Base-by-base conservation (phyloP, 306 rosid genomes). In the Casuarina cunninghamiana region DNA sequence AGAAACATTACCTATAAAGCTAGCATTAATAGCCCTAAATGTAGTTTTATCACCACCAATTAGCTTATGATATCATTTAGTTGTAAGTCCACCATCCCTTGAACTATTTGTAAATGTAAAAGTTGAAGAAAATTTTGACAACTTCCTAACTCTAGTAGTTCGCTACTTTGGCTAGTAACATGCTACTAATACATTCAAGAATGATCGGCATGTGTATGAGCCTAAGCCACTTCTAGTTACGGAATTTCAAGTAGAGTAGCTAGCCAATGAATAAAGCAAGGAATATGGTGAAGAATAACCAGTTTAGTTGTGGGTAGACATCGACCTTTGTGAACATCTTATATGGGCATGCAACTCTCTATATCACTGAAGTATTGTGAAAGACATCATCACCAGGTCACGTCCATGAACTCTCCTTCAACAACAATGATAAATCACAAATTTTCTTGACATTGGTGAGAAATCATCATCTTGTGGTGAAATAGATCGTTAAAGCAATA, bases 391-490 rank as follows among this genome's bases (percentile, higher is more conserved):
- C 90, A 0, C 86, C 84, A 0, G 98, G 95, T 76, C 97, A 91
- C 26, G 91, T 91, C 94, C 97, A 93, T 46, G 97, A 92, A 77
- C 97, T 93, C 4, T 89, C 91, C 10, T 37, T 75, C 1, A 91
- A 87, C 43, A 89, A 72, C 15, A 44, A 3, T 15, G 0, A n/a
- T 21, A 5, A 26, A 53, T 91, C 73, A 53, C 95, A 93, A 0
- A 93, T 89, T 85, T 93, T 0, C 1, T 61, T 81, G 1, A 91
- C 32, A 0, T 58, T 41, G 3, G 80, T 79, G 1, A 93, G 88
- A 32, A 88, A 86, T 94, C 97, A 93, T 96, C 94, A 93, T 49
- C 91, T 90, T 26, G 96, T 89, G 79, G 74, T 15, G 17, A 91
- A 89, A 82, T 80, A 84, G 12, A 78, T 88, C 5, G 3, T 6